Conservation (phyloP, 495 filamentous ascomycete species). For the Aspergillus taichungensis region DNA sequence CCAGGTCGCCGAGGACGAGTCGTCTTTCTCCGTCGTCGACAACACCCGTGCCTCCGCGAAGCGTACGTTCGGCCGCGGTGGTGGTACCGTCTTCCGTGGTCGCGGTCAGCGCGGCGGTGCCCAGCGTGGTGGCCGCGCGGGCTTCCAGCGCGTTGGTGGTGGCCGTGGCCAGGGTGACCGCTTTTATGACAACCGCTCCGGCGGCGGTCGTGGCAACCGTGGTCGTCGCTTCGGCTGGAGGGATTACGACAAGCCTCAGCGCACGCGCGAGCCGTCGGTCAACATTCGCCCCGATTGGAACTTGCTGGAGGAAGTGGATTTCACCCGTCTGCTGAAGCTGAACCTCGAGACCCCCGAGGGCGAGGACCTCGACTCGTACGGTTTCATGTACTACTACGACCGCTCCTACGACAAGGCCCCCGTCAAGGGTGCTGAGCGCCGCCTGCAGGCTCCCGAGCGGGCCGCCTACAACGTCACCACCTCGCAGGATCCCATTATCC, state of each 20-base stretch:
- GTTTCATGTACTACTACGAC: slow-evolving; percentile 97
- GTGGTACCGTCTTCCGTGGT: slow-evolving; percentile 79
- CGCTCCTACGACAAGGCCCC: slow-evolving; percentile 85
- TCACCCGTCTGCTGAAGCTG: slow-evolving; percentile 85
- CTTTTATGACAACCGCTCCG: slow-evolving; percentile 48
- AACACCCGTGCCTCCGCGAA: slow-evolving; percentile 79
- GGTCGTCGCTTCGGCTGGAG: slow-evolving; percentile 95
- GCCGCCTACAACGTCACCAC: slow-evolving; percentile 97
- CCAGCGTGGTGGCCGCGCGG: slow-evolving; percentile 46
- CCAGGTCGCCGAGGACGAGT: slow-evolving; percentile 89
- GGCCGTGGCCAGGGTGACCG: slow-evolving; percentile 57
- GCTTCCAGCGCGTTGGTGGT: slow-evolving; percentile 56
- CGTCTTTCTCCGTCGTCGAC: slow-evolving; percentile 94
- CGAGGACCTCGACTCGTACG: slow-evolving; percentile 90
- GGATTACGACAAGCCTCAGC: slow-evolving; percentile 95
- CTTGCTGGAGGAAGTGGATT: slow-evolving; percentile 97
- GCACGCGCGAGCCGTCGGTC: slow-evolving; percentile 90
- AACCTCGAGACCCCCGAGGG: slow-evolving; percentile 91
- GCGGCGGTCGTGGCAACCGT: slow-evolving; percentile 43
- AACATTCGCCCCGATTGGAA: slow-evolving; percentile 91
- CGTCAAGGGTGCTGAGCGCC: slow-evolving; percentile 78
- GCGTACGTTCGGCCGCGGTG: slow-evolving; percentile 78
- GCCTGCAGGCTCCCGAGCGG: slow-evolving; percentile 78
- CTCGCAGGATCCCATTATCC: slow-evolving; percentile 89
- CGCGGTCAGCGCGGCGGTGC: slow-evolving; percentile 57